Percentiles rank a stretch among this genome's conserved stretches.
Evolutionary conservation across 495 filamentous ascomycete genomes (phyloP).

Genomic region (Aspergillus leporis): DNA sequence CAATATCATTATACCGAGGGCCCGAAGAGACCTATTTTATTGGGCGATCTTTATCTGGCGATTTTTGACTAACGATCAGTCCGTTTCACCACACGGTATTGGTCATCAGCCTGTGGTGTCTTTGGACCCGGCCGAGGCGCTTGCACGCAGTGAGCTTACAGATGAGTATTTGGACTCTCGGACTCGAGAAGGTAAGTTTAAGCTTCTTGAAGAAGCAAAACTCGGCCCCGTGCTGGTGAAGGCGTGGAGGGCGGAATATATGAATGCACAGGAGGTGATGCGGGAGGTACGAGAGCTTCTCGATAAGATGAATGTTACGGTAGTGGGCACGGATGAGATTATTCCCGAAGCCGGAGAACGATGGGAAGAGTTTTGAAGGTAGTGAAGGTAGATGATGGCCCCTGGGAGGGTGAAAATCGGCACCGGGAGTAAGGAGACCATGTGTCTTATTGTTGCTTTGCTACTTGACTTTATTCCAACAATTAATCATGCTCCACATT

Average conservation of each 20-base stretch:
- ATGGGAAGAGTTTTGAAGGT: background rate
- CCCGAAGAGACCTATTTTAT: constrained; percentile 5
- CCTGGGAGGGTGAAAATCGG: background rate
- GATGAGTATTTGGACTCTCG: background rate
- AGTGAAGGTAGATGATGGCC: background rate
- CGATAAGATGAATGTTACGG: background rate
- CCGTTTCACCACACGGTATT: background rate
- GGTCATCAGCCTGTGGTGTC: background rate
- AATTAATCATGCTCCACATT: too few relatives aligned
- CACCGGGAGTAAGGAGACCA: too few relatives aligned
- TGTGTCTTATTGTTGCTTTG: too few relatives aligned
- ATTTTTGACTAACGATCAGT: constrained; percentile 1
- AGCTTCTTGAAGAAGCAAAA: constrained; percentile 6
- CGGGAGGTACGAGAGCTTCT: constrained; percentile 3
- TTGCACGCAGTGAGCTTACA: background rate
- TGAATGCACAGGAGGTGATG: constrained; percentile 6
- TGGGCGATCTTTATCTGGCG: constrained; percentile 10
- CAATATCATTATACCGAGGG: background rate
- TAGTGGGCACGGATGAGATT: constrained; percentile 8
- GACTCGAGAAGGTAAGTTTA: constrained; percentile 4
- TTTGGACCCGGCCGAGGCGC: background rate
- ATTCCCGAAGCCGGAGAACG: constrained; percentile 1
- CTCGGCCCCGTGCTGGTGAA: constrained; percentile 8
- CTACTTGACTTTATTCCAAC: too few relatives aligned
- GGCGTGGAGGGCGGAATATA: constrained; percentile 12